Base-by-base conservation (phyloP, 768 basidiomycete genomes). In the Amanita fuliginea region DNA sequence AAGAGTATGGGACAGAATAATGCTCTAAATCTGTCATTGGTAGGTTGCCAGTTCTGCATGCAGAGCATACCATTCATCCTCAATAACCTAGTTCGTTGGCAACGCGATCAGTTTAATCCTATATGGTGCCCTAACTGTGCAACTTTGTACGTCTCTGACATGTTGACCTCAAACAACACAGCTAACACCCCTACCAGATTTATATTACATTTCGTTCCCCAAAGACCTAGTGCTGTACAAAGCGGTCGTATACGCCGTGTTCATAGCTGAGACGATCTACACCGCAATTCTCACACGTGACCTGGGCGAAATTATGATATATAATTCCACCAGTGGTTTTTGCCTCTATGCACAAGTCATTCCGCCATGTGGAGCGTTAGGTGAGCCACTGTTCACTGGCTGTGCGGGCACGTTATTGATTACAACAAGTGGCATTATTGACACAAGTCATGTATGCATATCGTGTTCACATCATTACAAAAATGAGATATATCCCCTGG, bases 191-290 rank as follows among this genome's bases (percentile, higher is more conserved):
- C 9, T 19, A 4, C 6, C 42, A 57, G 56, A 57, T 42, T n/a
- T 55, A 6, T 59, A 57, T 42, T 56, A 53, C 34, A 24, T 52
- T 10, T 52, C 52, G 8, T 59, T 57, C 34, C 55, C 55, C 6
- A 18, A 42, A 8, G 57, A 58, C 42, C 34, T 33, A 13, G 14
- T 22, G 24, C 16, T 32, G 5, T 51, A 18, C 22, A 58, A 56
- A 52, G 42, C 26, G 3, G 47, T 54, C 8, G 51, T 56, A 34
- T 54, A 50, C 18, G 18, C 33, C 4, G 42, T 56, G 36, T 57
- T 50, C 30, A 5, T 49, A 13, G 8, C 56, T 3, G 57, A 58
- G 34, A 44, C 53, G 3, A 22, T 47, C 6, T 43, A 57, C 13
- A 56, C 48, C 10, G 30, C 47, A n/a, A 4, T 22, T 22, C 32